Percentiles rank a stretch among this genome's conserved stretches.
Conservation (phyloP, 164 flowering plant species). For the Magnolia kwangsiensis region DNA sequence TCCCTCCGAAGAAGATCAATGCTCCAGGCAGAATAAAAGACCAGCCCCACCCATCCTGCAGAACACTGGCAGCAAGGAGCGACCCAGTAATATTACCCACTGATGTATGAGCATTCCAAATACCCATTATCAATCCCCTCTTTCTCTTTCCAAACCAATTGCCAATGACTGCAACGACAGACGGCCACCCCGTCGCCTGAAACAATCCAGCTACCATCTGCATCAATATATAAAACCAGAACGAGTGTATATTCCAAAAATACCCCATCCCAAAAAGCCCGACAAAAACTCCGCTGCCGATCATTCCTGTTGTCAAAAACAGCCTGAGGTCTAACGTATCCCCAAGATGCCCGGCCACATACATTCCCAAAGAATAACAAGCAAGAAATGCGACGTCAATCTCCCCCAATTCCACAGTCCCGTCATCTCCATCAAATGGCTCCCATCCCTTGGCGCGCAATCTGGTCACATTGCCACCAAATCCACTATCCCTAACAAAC, state of each 20-base stretch:
- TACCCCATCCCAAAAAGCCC: slow-evolving; percentile 83
- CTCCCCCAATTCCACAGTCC: slow-evolving; percentile 77
- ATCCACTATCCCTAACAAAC: slow-evolving; percentile 38
- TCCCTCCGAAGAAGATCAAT: slow-evolving; percentile 56
- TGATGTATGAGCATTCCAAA: slow-evolving; percentile 92
- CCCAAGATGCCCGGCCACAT: slow-evolving; percentile 86
- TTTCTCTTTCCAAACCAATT: slow-evolving; percentile 94
- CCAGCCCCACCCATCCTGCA: slow-evolving; percentile 96
- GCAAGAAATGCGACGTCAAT: slow-evolving; percentile 87
- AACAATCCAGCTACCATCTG: slow-evolving; percentile 95
- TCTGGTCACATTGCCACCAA: slow-evolving; percentile 9
- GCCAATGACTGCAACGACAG: slow-evolving; percentile 92
- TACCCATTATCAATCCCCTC: slow-evolving; percentile 90
- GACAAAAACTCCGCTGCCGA: slow-evolving; percentile 88
- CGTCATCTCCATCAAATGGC: slow-evolving; percentile 73
- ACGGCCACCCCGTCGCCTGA: slow-evolving; percentile 98
- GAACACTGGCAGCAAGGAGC: slow-evolving; percentile 68
- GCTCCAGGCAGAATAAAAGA: slow-evolving; percentile 81
- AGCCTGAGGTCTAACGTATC: slow-evolving; percentile 70
- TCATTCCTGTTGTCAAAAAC: slow-evolving; percentile 79
- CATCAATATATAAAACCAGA: slow-evolving; percentile 64
- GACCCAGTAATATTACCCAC: slow-evolving; percentile 82
- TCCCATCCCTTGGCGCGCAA: slow-evolving; percentile 51
- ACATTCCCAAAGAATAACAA: slow-evolving; percentile 85
- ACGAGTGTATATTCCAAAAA: slow-evolving; percentile 65